Evolutionary conservation across 768 basidiomycete genomes (phyloP).

Genomic region (Pisolithus orientalis): DNA sequence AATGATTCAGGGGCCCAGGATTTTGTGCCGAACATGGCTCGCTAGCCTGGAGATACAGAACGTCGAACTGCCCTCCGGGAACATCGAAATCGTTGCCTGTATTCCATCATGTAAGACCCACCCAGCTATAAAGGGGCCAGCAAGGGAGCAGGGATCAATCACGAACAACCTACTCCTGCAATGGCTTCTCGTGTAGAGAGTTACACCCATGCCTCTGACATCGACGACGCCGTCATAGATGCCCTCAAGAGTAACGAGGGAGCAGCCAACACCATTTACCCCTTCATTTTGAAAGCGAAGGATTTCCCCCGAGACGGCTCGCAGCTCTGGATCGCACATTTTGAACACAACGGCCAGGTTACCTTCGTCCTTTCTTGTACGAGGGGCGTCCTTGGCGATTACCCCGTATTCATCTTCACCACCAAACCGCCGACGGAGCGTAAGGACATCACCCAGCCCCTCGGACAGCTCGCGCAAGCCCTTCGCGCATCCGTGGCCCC

Average conservation of each 20-base stretch:
- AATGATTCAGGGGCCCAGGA: background rate
- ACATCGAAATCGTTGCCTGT: too few species aligned
- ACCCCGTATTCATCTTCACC: slow-evolving; percentile 63
- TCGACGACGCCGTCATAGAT: slow-evolving; percentile 25
- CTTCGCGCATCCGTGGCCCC: slow-evolving; percentile 31
- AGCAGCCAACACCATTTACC: slow-evolving; percentile 35
- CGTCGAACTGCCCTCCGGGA: background rate
- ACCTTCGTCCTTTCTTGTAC: slow-evolving; percentile 55
- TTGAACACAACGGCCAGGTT: slow-evolving; percentile 8
- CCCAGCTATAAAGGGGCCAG: background rate
- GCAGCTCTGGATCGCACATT: slow-evolving; percentile 29
- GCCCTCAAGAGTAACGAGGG: slow-evolving; percentile 24
- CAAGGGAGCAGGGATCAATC: background rate
- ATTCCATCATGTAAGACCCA: background rate
- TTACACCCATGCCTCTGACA: slow-evolving; percentile 5
- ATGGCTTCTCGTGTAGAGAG: slow-evolving; percentile 13
- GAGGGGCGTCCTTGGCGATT: slow-evolving; percentile 44
- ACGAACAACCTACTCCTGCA: slow-evolving; percentile 13
- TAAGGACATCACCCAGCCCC: slow-evolving; percentile 31
- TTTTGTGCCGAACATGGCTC: slow-evolving; percentile 1
- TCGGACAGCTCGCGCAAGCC: slow-evolving; percentile 36
- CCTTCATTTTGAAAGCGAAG: slow-evolving; percentile 30
- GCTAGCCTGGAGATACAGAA: background rate
- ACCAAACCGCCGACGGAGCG: slow-evolving; percentile 37
- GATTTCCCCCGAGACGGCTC: slow-evolving; percentile 3